Percentiles rank a stretch among this genome's conserved stretches.
Conservation (phyloP, 208 protist species). For the Trypanosoma vivax region DNA sequence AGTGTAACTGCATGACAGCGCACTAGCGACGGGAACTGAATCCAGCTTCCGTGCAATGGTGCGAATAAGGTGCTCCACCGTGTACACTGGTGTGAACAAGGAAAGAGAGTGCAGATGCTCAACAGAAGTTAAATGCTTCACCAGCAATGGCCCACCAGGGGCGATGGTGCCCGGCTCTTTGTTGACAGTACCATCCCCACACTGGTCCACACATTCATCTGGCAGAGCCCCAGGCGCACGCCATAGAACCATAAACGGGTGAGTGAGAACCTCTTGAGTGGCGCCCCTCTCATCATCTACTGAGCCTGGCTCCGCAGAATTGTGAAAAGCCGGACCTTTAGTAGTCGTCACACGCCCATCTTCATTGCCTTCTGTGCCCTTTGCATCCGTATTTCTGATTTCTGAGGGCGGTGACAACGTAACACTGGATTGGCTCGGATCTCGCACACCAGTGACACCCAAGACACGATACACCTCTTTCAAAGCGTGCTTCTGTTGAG, state of each 20-base stretch:
- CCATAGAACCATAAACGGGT: constrained; percentile 14
- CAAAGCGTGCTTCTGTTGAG: too few species aligned
- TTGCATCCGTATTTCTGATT: too few species aligned
- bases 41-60: constrained; percentile 24
- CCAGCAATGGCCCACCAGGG: constrained; percentile 38
- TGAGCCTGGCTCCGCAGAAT: not conserved
- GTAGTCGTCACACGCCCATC: too few species aligned
- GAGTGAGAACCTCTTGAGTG: constrained; percentile 6
- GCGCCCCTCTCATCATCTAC: not conserved
- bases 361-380: too few species aligned
- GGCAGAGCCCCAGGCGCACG: constrained; percentile 20
- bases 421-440: too few species aligned
- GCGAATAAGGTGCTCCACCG: constrained; percentile 46
- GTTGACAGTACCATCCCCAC: not conserved
- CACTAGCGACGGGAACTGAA: constrained; percentile 1
- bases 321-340: too few species aligned
- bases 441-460: too few species aligned
- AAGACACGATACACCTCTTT: too few species aligned
- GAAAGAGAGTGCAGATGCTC: constrained; percentile 62
- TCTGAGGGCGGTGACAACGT: too few species aligned
- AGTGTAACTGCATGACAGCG: constrained; percentile 2
- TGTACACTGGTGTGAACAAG: constrained; percentile 59
- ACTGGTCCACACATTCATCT: constrained; percentile 27
- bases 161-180: not conserved
- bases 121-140: constrained; percentile 59